Evolutionary conservation across 2,329 filamentous ascomycete species (phyloP), one percentile per base, ranked within the genome.

Genomic region (Neofusicoccum umdonicola): DNA sequence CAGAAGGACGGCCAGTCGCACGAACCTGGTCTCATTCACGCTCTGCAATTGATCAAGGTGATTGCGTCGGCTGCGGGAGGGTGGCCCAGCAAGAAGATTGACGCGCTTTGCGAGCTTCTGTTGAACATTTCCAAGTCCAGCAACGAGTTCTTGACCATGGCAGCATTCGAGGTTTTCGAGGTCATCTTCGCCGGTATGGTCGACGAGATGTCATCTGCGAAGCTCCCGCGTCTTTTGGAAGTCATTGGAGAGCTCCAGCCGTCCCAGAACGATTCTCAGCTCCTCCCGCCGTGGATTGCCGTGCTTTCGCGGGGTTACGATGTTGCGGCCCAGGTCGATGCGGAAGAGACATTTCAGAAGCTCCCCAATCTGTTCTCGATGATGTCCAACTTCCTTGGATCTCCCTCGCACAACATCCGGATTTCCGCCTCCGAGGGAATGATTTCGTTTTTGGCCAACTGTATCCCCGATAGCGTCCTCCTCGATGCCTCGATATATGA

Each of bases 51-150:
- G 63, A 90, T 97, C 68, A 97, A 96, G 83, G 91, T 91, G 0
- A 87, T 99, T 66, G 93, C 95, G 0, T 84, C 86, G 3, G 92
- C 92, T 4, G 94, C 92, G 65, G 91, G 92, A 45, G 95, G 95
- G 58, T 99, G 95, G 95, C 95, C 95, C 0, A 97, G 90, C 81
- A 92, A 90, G 81, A 97, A 96, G 80, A 96, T 97, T 63, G 95
- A 99, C 79, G 84, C 90, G 2, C 82, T 99, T 39, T 97, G 93
- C 77, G 93, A 98, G 77, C 81, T 97, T 62, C 81, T 99, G 65
- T 86, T 99, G 69, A 88, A 88, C 69, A 96, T 98, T 67, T 94
- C 94, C 35, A 89, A 89, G 73, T 93, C 91, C 8, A 95, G 88
- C 76, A 97, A 96, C 76, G 93, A 98, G 75, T 96, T 94, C 76